Evolutionary conservation across 352 stramenopile genomes (phyloP).

Genomic region (Phytophthora chlamydospora): DNA sequence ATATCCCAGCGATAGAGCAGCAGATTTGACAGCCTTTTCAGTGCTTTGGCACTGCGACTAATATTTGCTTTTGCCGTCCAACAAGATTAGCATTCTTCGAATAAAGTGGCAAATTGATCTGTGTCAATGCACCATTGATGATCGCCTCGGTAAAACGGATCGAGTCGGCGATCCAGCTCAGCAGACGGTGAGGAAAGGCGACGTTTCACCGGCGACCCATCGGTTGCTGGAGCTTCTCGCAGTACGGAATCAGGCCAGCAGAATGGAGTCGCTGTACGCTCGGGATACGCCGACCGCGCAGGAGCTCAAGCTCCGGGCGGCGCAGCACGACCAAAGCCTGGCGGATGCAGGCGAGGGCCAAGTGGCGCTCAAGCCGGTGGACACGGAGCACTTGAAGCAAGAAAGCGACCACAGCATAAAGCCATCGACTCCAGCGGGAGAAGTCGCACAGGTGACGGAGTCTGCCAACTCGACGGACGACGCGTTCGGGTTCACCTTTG

Average conservation of each 20-base stretch:
- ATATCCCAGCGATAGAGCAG: too few relatives aligned
- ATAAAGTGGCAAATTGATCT: too few relatives aligned
- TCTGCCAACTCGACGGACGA: constrained; percentile 17
- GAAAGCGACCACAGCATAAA: constrained; percentile 16
- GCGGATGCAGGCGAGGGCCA: constrained; percentile 11
- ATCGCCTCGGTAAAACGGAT: too few relatives aligned
- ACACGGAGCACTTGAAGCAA: not conserved
- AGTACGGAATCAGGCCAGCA: constrained; percentile 8
- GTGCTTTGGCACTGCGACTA: too few relatives aligned
- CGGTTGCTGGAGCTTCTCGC: constrained; percentile 5
- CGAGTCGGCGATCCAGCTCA: too few relatives aligned
- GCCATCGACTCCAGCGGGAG: constrained; percentile 1
- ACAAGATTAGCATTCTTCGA: too few relatives aligned
- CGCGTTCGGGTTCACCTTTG: constrained; percentile 37
- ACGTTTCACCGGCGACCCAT: constrained; percentile 28
- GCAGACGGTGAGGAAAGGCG: constrained; percentile 9
- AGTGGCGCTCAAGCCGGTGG: constrained; percentile 8
- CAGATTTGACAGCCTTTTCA: too few relatives aligned
- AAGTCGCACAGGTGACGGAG: constrained; percentile 2
- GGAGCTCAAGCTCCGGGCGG: constrained; percentile 26
- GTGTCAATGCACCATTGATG: too few relatives aligned
- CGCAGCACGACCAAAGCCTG: constrained; percentile 10
- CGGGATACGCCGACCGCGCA: constrained; percentile 35
- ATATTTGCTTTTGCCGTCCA: too few relatives aligned
- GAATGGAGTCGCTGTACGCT: constrained; percentile 46